phyloP scores from a whole-genome alignment of 805 yeast genomes.

The Yamadazyma akitaensis region DNA sequence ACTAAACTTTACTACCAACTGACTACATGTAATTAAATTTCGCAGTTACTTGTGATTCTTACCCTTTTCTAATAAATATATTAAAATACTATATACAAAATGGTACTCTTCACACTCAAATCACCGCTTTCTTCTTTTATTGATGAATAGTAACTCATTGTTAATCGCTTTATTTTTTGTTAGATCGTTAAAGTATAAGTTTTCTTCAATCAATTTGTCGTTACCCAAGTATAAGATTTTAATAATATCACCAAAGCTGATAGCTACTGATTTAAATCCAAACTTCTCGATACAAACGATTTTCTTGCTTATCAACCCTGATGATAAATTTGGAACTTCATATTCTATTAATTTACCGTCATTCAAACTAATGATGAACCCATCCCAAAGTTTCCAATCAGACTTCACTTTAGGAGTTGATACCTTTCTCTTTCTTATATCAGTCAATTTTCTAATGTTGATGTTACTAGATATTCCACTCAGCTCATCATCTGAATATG shows the following conservation, averaged over 20 bases:
- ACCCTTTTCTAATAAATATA: not conserved
- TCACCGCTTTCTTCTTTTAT: conserved; percentile 39
- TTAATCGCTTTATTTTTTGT: conserved; percentile 26
- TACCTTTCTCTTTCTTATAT: not conserved
- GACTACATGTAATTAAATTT: no score
- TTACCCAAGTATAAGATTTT: conserved; percentile 73
- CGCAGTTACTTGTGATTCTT: no score
- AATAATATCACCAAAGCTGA: conserved; percentile 70
- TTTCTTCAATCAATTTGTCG: conserved; percentile 64
- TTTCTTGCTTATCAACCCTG: conserved; percentile 46
- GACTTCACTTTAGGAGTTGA: not conserved
- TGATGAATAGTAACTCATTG: conserved; percentile 50
- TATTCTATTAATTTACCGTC: conserved; percentile 60
- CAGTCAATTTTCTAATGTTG: not conserved
- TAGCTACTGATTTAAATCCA: conserved; percentile 75
- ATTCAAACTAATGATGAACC: conserved; percentile 68
- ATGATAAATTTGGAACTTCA: conserved; percentile 49
- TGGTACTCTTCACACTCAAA: not conserved
- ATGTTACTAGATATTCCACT: not conserved
- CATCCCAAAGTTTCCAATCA: conserved; percentile 55
- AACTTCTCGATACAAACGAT: conserved; percentile 64
- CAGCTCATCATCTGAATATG: conserved; percentile 13
- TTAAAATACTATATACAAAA: not conserved
- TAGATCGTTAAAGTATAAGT: conserved; percentile 44
- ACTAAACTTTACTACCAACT: no score